phyloP scores from a whole-genome alignment of 768 basidiomycete genomes.

The Pilatotrama ljubarskyi region DNA sequence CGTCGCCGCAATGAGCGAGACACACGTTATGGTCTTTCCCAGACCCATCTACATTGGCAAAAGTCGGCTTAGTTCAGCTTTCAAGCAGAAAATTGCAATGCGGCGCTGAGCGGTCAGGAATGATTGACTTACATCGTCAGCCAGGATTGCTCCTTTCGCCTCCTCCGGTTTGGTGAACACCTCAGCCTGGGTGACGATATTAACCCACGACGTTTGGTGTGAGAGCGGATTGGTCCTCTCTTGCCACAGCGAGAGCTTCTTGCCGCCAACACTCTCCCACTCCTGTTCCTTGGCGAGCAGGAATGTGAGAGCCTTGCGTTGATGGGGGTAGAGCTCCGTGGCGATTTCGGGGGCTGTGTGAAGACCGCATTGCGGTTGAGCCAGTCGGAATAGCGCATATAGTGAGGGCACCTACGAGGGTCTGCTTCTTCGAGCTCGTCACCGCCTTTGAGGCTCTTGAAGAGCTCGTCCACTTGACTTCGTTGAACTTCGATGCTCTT shows the following conservation, averaged over 20 bases:
- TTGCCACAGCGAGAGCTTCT: conserved; percentile 74
- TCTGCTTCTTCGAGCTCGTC: conserved; percentile 87
- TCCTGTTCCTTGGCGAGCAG: conserved; percentile 86
- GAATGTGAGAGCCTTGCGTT: conserved; percentile 97
- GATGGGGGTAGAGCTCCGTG: conserved; percentile 92
- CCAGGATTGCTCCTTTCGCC: conserved; percentile 86
- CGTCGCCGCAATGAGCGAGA: conserved; percentile 90
- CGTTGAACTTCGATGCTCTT: conserved; percentile 91
- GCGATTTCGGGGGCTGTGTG: conserved; percentile 65
- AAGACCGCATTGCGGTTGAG: background rate
- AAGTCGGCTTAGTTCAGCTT: conserved; percentile 4
- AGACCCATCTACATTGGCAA: conserved; percentile 92
- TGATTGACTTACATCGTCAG: conserved; percentile 86
- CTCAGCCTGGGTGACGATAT: conserved; percentile 83
- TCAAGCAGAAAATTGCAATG: conserved; percentile 11
- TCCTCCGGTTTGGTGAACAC: conserved; percentile 64
- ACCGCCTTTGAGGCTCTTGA: conserved; percentile 84
- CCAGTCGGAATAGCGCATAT: background rate
- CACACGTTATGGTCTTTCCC: conserved; percentile 95
- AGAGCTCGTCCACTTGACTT: conserved; percentile 91
- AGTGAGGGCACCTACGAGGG: conserved; percentile 56
- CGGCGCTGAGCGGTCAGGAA: background rate
- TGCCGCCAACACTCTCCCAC: conserved; percentile 52
- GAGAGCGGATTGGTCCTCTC: conserved; percentile 49
- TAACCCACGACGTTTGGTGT: conserved; percentile 63